These are phyloP conservation scores for Hypsizygus ulmarius DNA, from an alignment of 1,284 basidiomycete genomes.

Conservation along the genomic window DNA sequence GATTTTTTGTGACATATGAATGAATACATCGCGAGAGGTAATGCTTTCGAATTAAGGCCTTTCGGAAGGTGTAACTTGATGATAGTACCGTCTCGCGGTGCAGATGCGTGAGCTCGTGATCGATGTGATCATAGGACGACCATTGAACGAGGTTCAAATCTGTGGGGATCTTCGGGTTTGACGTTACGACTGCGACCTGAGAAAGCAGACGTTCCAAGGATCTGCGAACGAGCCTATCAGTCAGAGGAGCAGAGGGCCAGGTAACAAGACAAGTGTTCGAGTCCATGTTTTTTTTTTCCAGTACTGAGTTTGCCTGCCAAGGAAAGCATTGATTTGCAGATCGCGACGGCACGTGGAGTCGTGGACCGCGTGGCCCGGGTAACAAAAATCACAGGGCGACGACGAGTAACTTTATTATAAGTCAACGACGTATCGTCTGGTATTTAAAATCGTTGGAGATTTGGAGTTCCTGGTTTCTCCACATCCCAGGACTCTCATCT, in stretches of 20 bases:
- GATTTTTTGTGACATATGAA: conserved; percentile 73
- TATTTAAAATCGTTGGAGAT: no score
- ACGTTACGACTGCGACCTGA: conserved; percentile 26
- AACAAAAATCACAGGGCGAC: background rate
- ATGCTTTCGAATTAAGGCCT: conserved; percentile 94
- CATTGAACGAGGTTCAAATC: conserved; percentile 57
- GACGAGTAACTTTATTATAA: background rate
- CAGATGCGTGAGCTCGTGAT: conserved; percentile 68
- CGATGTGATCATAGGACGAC: conserved; percentile 81
- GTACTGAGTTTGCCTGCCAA: background rate
- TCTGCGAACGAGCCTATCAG: conserved; percentile 62
- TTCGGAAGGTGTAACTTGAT: conserved; percentile 88
- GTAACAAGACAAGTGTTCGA: conserved; percentile 49
- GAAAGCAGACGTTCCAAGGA: conserved; percentile 49
- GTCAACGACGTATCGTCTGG: no score
- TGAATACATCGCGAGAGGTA: conserved; percentile 80
- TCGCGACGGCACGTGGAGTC: background rate
- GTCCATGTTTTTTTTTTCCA: background rate
- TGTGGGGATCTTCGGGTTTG: conserved; percentile 17
- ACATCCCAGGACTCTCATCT: conserved; percentile 2
- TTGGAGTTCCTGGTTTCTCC: conserved; percentile 2
- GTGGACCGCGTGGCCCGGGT: background rate
- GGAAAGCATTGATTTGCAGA: background rate
- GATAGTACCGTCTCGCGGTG: conserved; percentile 55
- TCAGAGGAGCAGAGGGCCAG: conserved; percentile 81